Conservation (phyloP, 768 basidiomycete genomes). For the Panaeolus papilionaceus region DNA sequence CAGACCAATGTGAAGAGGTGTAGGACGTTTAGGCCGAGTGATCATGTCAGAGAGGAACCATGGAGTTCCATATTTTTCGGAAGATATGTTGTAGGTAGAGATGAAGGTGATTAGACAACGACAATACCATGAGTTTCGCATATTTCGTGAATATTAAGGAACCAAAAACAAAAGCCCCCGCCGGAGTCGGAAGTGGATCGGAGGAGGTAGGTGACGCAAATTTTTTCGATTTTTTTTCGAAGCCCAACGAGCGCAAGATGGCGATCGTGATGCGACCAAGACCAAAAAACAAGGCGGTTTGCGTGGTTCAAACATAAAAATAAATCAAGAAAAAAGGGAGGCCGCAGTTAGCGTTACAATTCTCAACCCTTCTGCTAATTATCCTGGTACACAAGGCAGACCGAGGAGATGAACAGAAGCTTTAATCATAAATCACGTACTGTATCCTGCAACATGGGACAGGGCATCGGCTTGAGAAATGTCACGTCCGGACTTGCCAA, state of each 20-base stretch:
- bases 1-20: neutral
- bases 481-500: constrained; percentile 87
- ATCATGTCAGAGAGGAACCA: constrained; percentile 1
- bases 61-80: constrained; percentile 9
- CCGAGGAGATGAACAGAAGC: constrained; percentile 11
- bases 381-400: constrained; percentile 6
- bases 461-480: constrained; percentile 76
- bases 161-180: constrained; percentile 3
- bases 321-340: neutral
- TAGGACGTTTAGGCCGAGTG: constrained; percentile 10
- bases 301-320: neutral
- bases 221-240: neutral
- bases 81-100: neutral
- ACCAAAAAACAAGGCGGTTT: neutral
- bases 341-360: constrained; percentile 12
- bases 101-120: constrained; percentile 8
- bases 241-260: neutral
- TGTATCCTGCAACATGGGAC: constrained; percentile 89
- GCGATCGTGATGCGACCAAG: neutral
- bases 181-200: constrained; percentile 14
- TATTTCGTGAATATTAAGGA: constrained; percentile 12
- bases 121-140: neutral
- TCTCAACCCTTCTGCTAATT: neutral
- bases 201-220: constrained; percentile 14
- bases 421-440: constrained; percentile 48